A percentile compares a stretch with the other conserved stretches of the same genome.
phyloP scores from a whole-genome alignment of 306 rosid genomes.

The Dryas drummondii region DNA sequence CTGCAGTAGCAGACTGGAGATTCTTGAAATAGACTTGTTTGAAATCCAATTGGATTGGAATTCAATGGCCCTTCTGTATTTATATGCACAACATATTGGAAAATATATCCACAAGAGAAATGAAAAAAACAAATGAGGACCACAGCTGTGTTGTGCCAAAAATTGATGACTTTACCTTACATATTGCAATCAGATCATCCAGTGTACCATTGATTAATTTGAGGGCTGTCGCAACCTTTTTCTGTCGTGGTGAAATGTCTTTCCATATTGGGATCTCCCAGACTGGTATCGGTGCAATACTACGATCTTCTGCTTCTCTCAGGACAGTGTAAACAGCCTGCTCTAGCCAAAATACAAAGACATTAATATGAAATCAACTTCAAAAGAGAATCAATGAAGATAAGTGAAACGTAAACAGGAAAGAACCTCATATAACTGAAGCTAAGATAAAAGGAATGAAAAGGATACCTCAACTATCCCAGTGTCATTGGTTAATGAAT shows the following conservation, averaged over 20 bases:
- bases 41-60: too few relatives aligned
- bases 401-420: slow-evolving; percentile 14
- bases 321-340: slow-evolving; percentile 95
- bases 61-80: neutral
- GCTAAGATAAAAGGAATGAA: slow-evolving; percentile 18
- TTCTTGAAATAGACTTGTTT: too few relatives aligned
- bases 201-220: slow-evolving; percentile 78
- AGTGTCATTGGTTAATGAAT: slow-evolving; percentile 80
- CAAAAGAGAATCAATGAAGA: slow-evolving; percentile 21
- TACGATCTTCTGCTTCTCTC: slow-evolving; percentile 97
- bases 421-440: slow-evolving; percentile 17
- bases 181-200: slow-evolving; percentile 73
- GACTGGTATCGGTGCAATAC: slow-evolving; percentile 80
- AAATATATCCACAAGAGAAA: neutral
- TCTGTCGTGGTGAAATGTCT: slow-evolving; percentile 91
- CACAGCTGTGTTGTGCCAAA: slow-evolving; percentile 15
- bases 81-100: neutral
- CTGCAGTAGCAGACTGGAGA: too few relatives aligned
- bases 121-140: slow-evolving; percentile 6
- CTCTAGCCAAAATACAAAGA: slow-evolving; percentile 41
- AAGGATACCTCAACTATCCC: slow-evolving; percentile 88
- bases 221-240: slow-evolving; percentile 77
- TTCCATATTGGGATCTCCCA: slow-evolving; percentile 99
- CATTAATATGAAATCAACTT: slow-evolving; percentile 17
- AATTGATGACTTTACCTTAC: slow-evolving; percentile 68